Conservation (phyloP, 2,329 filamentous ascomycete genomes). For the Blumeria hordei region DNA sequence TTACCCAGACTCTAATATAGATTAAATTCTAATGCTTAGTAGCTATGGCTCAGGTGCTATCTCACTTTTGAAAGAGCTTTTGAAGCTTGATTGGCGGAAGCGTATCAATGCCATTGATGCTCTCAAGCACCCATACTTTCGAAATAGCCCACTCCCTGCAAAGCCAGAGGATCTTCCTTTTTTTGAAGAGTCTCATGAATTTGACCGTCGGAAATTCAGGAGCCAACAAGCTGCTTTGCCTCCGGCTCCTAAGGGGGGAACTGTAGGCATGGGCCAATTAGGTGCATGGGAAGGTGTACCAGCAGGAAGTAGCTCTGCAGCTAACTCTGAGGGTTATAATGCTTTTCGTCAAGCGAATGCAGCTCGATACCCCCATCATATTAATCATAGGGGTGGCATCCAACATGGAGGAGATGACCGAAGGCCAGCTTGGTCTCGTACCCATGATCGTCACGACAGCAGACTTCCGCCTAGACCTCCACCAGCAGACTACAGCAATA, state of each 20-base stretch:
- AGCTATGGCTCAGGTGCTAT: constrained; percentile 48
- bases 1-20: constrained; percentile 1
- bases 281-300: constrained; percentile 12
- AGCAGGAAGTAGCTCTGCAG: constrained; percentile 8
- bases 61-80: constrained; percentile 54
- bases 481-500: constrained; percentile 6
- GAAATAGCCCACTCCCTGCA: constrained; percentile 51
- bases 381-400: constrained; percentile 11
- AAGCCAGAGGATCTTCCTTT: constrained; percentile 66
- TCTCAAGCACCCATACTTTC: constrained; percentile 79
- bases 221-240: constrained; percentile 65
- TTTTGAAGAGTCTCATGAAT: constrained; percentile 87
- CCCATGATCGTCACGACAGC: constrained; percentile 11
- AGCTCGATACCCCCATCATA: constrained; percentile 9
- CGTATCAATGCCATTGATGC: constrained; percentile 89
- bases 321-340: constrained; percentile 9
- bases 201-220: constrained; percentile 81
- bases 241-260: constrained; percentile 76
- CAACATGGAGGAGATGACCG: constrained; percentile 12
- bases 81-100: constrained; percentile 71
- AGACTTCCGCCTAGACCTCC: constrained; percentile 14
- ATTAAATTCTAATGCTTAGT: constrained; percentile 6
- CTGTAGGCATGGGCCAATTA: constrained; percentile 48
- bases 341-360: constrained; percentile 12
- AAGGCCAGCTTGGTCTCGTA: constrained; percentile 14